Evolutionary conservation across 495 filamentous ascomycete species (phyloP), one percentile per base, ranked within the genome.

Genomic region (Penicillium simplicissimum): DNA sequence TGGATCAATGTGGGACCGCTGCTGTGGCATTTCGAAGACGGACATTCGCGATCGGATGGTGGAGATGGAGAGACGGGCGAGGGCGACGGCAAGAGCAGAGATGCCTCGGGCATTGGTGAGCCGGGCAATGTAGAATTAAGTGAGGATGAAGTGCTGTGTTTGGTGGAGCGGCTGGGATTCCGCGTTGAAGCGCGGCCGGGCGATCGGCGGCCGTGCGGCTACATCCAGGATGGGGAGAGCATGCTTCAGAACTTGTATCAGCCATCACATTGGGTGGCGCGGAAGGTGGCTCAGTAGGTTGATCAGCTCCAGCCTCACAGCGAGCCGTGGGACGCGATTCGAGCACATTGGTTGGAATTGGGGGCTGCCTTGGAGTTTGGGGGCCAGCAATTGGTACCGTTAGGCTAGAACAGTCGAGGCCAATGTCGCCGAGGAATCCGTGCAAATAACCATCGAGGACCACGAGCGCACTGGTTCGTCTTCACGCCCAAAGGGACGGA

Each of bases 1-100:
- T 92, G 95, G 82, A 87, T 93, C 63, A 98, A 98, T 73, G 74
- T 95, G 21, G 95, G 95, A 0, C 95, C 95, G 10, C 75, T 98
- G 47, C 79, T 97, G 19, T 98, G 92, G 92, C 93, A 97, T 67
- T 95, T 90, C 68, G 88, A 88, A 64, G 79, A 83, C 21, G 77
- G 73, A 10, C 74, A 79, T 56, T 75, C 84, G 55, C 75, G 74
- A 3, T 19, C 28, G 8, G 53, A 38, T 11, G 19, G 37, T 53
- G 78, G 70, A 14, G 72, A 62, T 53, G 78, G 70, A 14, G 72
- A 62, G 43, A 54, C 38, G 4, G 52, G 52, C 37, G 54, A 52
- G 14, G 38, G 59, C 28, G 58, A 62, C 19, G 55, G 28, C 6
- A 14, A 28, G 19, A 42, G 64, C 61, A 61, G 47, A 6, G 68